These are phyloP conservation scores for Ganoderma leucocontextum DNA, from an alignment of 1,284 basidiomycete genomes.

Conservation along the genomic window DNA sequence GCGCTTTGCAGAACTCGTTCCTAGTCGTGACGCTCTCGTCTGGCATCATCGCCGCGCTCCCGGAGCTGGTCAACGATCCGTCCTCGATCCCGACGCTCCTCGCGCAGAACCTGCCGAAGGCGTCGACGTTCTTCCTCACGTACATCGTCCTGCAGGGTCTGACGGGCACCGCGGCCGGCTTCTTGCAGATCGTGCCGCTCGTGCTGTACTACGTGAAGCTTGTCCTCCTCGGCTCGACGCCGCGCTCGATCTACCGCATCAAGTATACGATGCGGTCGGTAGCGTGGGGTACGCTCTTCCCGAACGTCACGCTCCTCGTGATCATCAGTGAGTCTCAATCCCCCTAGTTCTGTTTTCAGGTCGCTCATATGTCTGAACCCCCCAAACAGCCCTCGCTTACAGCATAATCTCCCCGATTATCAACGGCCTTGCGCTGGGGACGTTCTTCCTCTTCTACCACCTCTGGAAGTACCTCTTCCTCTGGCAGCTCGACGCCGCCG, in stretches of 20 bases:
- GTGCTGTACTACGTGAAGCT: constrained; percentile 89
- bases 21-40: constrained; percentile 85
- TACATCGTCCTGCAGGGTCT: constrained; percentile 78
- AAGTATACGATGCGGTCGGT: constrained; percentile 75
- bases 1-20: constrained; percentile 77
- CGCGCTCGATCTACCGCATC: constrained; percentile 84
- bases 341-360: not conserved
- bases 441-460: constrained; percentile 87
- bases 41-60: constrained; percentile 80
- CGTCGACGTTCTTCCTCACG: constrained; percentile 95
- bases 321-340: constrained; percentile 71
- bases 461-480: constrained; percentile 92
- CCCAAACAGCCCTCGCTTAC: constrained; percentile 71
- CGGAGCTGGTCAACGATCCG: constrained; percentile 68
- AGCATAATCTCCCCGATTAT: constrained; percentile 94
- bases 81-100: constrained; percentile 70
- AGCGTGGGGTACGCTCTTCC: constrained; percentile 90
- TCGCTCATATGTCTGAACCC: constrained; percentile 2
- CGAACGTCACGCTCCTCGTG: constrained; percentile 75
- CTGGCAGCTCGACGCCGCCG: constrained; percentile 77
- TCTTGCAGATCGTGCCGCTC: constrained; percentile 82
- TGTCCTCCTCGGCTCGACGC: constrained; percentile 87
- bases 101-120: constrained; percentile 80
- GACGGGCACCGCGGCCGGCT: constrained; percentile 78
- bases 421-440: constrained; percentile 86